A percentile compares a stretch with the other conserved stretches of the same genome.
Evolutionary conservation across 306 rosid genomes (phyloP).

Genomic region (Medicago lupulina): DNA sequence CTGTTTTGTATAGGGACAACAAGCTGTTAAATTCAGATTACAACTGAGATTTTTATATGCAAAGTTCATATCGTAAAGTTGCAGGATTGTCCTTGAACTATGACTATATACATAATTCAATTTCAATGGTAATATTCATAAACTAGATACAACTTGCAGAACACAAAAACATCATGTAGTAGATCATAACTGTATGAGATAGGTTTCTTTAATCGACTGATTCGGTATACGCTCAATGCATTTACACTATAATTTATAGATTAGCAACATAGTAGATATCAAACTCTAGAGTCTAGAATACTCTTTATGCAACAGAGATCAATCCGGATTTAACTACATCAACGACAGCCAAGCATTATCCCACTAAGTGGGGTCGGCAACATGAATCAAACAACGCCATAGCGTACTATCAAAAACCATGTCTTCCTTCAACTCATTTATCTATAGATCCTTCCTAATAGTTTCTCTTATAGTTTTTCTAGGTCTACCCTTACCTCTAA

Average conservation of each 20-base stretch:
- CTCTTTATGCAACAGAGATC: neutral
- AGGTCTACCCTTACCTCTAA: no score
- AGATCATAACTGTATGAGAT: neutral
- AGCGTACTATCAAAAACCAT: no score
- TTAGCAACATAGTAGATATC: neutral
- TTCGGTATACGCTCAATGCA: conserved; percentile 1
- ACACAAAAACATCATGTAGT: neutral
- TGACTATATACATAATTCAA: no score
- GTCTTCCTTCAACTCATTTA: no score
- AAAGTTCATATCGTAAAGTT: neutral
- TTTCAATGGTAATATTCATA: no score
- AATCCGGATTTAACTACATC: neutral
- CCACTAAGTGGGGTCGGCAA: no score
- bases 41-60: conserved; percentile 43
- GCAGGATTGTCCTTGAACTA: neutral
- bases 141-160: neutral
- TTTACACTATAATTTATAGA: neutral
- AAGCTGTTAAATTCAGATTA: conserved; percentile 40
- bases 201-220: conserved; percentile 25
- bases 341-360: no score
- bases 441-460: no score
- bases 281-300: neutral
- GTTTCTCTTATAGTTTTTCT: no score
- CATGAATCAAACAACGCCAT: no score
- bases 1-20: conserved; percentile 54